Conservation (phyloP, 129 eudicot genomes). For the Dittrichia graveolens region DNA sequence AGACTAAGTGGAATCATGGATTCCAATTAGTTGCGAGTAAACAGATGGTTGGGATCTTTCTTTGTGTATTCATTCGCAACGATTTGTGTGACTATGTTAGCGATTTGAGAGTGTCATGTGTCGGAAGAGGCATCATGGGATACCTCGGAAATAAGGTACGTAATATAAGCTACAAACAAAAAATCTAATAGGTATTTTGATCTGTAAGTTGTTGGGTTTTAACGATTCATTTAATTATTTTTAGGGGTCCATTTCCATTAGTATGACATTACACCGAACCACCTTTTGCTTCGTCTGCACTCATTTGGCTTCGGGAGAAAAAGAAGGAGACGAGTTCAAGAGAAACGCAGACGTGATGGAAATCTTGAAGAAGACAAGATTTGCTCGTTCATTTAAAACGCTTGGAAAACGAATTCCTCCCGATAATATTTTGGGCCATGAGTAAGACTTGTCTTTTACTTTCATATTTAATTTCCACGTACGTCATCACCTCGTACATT, state of each 20-base stretch:
- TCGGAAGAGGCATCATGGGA: slow-evolving; percentile 93
- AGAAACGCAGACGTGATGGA: slow-evolving; percentile 70
- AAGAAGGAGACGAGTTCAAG: slow-evolving; percentile 66
- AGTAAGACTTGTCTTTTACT: slow-evolving; percentile 49
- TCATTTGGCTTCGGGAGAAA: slow-evolving; percentile 88
- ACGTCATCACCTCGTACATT: not conserved
- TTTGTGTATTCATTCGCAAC: slow-evolving; percentile 66
- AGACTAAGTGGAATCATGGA: slow-evolving; percentile 17
- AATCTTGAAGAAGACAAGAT: slow-evolving; percentile 68
- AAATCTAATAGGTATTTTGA: not conserved
- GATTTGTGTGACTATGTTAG: slow-evolving; percentile 51
- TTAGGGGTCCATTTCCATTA: slow-evolving; percentile 81
- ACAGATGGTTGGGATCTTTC: slow-evolving; percentile 89
- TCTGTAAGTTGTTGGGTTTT: no score
- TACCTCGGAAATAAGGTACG: slow-evolving; percentile 96
- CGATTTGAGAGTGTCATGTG: slow-evolving; percentile 72
- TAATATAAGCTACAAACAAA: slow-evolving; percentile 11
- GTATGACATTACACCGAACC: slow-evolving; percentile 62
- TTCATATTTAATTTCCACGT: not conserved
- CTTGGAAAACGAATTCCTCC: slow-evolving; percentile 50
- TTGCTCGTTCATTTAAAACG: slow-evolving; percentile 44
- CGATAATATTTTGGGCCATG: slow-evolving; percentile 65
- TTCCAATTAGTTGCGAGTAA: slow-evolving; percentile 70
- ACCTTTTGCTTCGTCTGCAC: slow-evolving; percentile 88
- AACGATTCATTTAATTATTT: not conserved